Percentiles rank a stretch among this genome's conserved stretches.
Conservation (phyloP, 2,329 filamentous ascomycete genomes). For the Helicocarpus griseus region DNA sequence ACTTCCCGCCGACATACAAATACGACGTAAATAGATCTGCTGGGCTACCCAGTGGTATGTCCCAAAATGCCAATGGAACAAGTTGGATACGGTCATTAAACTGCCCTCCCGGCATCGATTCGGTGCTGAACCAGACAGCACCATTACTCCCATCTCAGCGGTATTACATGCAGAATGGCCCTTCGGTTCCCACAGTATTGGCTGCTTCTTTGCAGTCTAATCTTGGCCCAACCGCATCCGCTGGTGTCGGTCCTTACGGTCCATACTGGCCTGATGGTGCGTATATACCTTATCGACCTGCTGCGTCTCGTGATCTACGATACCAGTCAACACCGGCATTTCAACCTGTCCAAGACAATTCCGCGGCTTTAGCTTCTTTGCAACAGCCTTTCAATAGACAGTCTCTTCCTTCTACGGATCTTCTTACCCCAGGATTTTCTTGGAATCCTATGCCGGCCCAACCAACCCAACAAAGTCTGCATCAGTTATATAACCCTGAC, state of each 20-base stretch:
- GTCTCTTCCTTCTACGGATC: conserved; percentile 18
- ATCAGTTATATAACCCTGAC: conserved; percentile 19
- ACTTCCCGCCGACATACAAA: conserved; percentile 32
- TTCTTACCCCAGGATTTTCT: conserved; percentile 19
- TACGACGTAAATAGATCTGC: conserved; percentile 20
- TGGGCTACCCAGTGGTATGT: conserved; percentile 14
- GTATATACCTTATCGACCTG: conserved; percentile 50
- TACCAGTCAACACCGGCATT: conserved; percentile 14
- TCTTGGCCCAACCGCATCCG: conserved; percentile 49
- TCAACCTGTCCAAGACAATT: conserved; percentile 15
- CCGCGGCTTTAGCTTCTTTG: conserved; percentile 21
- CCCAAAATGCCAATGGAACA: conserved; percentile 25
- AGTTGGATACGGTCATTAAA: conserved; percentile 37
- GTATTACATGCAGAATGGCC: conserved; percentile 35
- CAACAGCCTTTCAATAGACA: conserved; percentile 21
- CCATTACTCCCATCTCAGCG: conserved; percentile 30
- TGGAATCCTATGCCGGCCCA: conserved; percentile 24
- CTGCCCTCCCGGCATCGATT: conserved; percentile 47
- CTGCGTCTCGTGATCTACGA: conserved; percentile 46
- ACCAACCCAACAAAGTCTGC: conserved; percentile 5
- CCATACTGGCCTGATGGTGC: conserved; percentile 57
- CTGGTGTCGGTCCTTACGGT: conserved; percentile 48
- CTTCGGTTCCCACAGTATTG: conserved; percentile 49
- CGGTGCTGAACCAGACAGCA: conserved; percentile 50
- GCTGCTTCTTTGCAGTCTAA: conserved; percentile 44